Conservation (phyloP, 1,139 yeast species). For the Taiozyma sp. region DNA sequence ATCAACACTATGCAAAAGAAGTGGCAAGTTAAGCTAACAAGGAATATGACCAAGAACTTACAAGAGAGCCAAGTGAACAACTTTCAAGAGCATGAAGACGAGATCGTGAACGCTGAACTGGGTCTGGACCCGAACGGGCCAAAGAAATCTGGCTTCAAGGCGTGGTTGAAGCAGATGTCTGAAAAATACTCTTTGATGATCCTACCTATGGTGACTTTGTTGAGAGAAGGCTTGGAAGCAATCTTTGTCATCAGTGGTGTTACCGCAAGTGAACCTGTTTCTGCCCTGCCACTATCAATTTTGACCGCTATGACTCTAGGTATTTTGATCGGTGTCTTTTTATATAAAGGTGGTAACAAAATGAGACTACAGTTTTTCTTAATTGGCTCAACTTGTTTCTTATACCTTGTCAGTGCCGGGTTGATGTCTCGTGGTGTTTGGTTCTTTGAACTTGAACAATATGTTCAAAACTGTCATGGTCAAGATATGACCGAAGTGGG, state of each 20-base stretch:
- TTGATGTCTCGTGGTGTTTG: slow-evolving; percentile 86
- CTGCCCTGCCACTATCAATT: slow-evolving; percentile 77
- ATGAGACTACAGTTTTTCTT: slow-evolving; percentile 78
- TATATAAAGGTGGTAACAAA: slow-evolving; percentile 77
- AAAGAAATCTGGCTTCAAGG: slow-evolving; percentile 9
- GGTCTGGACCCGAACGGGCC: slow-evolving; percentile 4
- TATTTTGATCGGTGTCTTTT: slow-evolving; percentile 52
- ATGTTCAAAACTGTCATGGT: slow-evolving; percentile 65
- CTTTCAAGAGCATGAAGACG: slow-evolving; percentile 16
- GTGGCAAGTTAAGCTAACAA: slow-evolving; percentile 82
- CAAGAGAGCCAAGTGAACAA: slow-evolving; percentile 24
- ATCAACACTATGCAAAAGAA: slow-evolving; percentile 81
- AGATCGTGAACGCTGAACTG: slow-evolving; percentile 21
- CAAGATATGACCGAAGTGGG: slow-evolving; percentile 89
- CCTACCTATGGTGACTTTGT: slow-evolving; percentile 71
- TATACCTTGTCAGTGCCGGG: slow-evolving; percentile 86
- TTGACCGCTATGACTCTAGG: slow-evolving; percentile 69
- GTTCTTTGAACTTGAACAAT: slow-evolving; percentile 76
- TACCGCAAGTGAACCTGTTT: slow-evolving; percentile 59
- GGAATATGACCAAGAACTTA: slow-evolving; percentile 48
- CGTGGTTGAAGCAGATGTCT: slow-evolving; percentile 29
- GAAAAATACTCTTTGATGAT: slow-evolving; percentile 69
- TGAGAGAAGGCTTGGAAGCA: slow-evolving; percentile 89
- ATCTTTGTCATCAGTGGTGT: slow-evolving; percentile 88
- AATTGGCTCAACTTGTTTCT: slow-evolving; percentile 77